phyloP scores from a whole-genome alignment of 352 stramenopile species.

The Globisporangium viniferum region DNA sequence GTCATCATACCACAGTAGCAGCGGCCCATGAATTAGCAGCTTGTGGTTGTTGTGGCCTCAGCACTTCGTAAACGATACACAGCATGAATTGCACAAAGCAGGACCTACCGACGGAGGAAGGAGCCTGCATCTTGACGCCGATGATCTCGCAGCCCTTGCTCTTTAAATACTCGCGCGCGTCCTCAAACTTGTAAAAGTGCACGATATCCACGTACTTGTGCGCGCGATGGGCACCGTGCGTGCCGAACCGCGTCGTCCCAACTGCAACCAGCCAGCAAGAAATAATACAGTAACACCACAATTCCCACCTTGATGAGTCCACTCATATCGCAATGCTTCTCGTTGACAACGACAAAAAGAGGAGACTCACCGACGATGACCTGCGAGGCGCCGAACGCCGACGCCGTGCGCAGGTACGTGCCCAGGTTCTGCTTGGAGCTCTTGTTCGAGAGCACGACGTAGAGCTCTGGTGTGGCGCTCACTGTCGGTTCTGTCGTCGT shows the following conservation, averaged over 20 bases:
- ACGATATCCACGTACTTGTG: slow-evolving; percentile 81
- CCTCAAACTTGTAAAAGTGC: slow-evolving; percentile 64
- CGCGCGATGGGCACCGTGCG: slow-evolving; percentile 67
- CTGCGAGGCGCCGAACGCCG: slow-evolving; percentile 67
- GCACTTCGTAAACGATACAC: background rate
- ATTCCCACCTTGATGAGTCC: background rate
- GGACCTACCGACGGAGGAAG: slow-evolving; percentile 2
- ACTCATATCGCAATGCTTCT: background rate
- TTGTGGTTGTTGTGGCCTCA: background rate
- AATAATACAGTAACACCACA: background rate
- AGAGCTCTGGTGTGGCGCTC: slow-evolving; percentile 32
- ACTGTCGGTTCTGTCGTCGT: slow-evolving; percentile 2
- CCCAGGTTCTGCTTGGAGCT: slow-evolving; percentile 73
- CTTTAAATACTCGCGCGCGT: slow-evolving; percentile 59
- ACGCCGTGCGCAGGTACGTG: slow-evolving; percentile 74
- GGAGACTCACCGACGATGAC: slow-evolving; percentile 60
- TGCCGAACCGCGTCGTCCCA: slow-evolving; percentile 72
- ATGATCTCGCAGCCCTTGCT: slow-evolving; percentile 55
- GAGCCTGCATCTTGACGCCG: slow-evolving; percentile 30
- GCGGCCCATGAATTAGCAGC: background rate
- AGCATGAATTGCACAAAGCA: background rate
- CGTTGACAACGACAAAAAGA: background rate
- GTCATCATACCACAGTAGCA: background rate
- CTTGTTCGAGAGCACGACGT: slow-evolving; percentile 73
- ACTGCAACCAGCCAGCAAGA: slow-evolving; percentile 27